Base-by-base conservation (phyloP, 2,329 filamentous ascomycete species). In the Triangularia setosa region DNA sequence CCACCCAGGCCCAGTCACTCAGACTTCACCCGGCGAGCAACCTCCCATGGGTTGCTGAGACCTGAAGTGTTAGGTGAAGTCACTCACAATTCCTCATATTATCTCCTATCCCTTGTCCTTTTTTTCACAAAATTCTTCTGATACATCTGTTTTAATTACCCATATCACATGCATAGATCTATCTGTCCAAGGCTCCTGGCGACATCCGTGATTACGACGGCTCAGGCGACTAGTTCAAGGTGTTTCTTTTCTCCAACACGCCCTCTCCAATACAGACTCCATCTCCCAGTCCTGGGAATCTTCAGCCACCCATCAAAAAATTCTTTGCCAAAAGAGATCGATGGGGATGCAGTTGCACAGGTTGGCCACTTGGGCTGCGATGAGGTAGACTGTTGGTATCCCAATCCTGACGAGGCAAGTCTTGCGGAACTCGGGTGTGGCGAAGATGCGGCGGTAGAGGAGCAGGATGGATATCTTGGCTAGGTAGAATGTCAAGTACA, bases 181-280 rank as follows among this genome's bases (percentile, higher is more conserved):
- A 73, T 65, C 65, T 73, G 68, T 73, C 71, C 62, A 68, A 68
- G 25, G 72, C 72, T 9, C 69, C 72, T 3, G 66, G 61, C 23
- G 67, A 72, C 58, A 72, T 73, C 48, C 68, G 66, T 48, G 64
- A 67, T 59, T 74, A 73, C 66, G 70, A 71, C 52, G 73, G 73
- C 62, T 70, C 67, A 3, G 72, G 71, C 18, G 69, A 73, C 59
- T 74, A 67, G 68, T 70, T 70, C 64, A 69, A 69, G 62, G 62
- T 70, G n/a, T 69, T n/a, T n/a, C n/a, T n/a, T n/a, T n/a, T n/a
- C n/a, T n/a, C n/a, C n/a, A n/a, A n/a, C n/a, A n/a, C n/a, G n/a
- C n/a, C n/a, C n/a, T n/a, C n/a, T n/a, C n/a, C n/a, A n/a, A n/a
- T n/a, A n/a, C n/a, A n/a, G n/a, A n/a, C n/a, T n/a, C n/a, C n/a